Conservation (phyloP, 257 asterid species). For the Jasminum sambac region DNA sequence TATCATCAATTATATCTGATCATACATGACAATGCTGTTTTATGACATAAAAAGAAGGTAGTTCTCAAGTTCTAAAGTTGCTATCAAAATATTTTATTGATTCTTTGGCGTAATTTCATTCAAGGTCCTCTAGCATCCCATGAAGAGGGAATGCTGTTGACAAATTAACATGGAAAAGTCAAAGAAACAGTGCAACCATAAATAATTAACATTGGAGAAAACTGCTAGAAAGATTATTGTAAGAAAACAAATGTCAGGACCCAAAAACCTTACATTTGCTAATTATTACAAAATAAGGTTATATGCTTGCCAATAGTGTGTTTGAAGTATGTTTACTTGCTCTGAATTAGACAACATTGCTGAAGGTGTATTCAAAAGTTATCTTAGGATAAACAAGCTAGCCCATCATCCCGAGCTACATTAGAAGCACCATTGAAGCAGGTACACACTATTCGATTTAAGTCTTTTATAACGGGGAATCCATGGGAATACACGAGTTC, state of each 20-base stretch:
- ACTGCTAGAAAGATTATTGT: slow-evolving; percentile 38
- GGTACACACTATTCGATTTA: slow-evolving; percentile 67
- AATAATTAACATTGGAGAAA: slow-evolving; percentile 49
- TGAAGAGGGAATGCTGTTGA: too few species aligned
- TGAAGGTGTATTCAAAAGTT: slow-evolving; percentile 31
- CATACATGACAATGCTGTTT: too few species aligned
- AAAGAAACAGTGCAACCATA: too few species aligned
- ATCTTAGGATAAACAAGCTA: slow-evolving; percentile 65
- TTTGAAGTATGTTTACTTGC: neutral
- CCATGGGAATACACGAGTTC: slow-evolving; percentile 73
- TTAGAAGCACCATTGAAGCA: slow-evolving; percentile 90
- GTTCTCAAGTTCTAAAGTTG: too few species aligned
- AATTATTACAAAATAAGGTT: too few species aligned
- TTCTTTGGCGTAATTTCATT: too few species aligned
- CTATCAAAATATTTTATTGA: too few species aligned
- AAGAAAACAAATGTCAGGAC: neutral
- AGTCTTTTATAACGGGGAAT: slow-evolving; percentile 74
- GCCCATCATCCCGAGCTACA: slow-evolving; percentile 87
- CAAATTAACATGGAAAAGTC: too few species aligned
- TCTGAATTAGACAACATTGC: neutral
- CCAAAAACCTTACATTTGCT: neutral
- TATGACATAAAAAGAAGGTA: too few species aligned
- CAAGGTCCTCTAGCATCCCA: too few species aligned
- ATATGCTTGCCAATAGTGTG: neutral
- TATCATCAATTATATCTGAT: too few species aligned